Base-by-base conservation (phyloP, 2,329 filamentous ascomycete species). In the Paraconiothyrium sp. region DNA sequence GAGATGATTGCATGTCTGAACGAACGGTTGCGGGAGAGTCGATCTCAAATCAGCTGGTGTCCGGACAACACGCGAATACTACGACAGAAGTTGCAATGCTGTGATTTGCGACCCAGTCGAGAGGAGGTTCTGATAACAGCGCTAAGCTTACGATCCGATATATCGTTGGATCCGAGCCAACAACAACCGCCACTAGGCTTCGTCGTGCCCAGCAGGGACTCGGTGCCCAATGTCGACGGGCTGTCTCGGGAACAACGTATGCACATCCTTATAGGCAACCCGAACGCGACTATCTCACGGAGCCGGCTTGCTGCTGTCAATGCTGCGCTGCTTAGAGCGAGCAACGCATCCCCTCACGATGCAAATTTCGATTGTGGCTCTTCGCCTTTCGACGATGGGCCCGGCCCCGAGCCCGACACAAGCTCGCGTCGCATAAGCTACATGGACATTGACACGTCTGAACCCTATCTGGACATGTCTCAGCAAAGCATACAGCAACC, bases 31-130 rank as follows among this genome's bases (percentile, higher is more conserved):
- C 65, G 70, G 49, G 74, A 76, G 35, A 73, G 66, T 46, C 70
- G 76, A n/a, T 76, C 75, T 16, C 74, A 77, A n/a, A 76, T 78
- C 57, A 74, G 69, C 54, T 78, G 76, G 76, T 74, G 72, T 55
- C 75, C 75, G 1, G 72, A 78, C 58, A 78, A 77, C 59, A 74
- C 76, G 7, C 67, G 76, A 22, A 68, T 73, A 22, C 66, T 78
- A 13, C 67, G 73, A 37, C 76, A 78, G 61, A 78, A 78, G 65
- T 69, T 78, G 5, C 74, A 78, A 58, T 78, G 76, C 60, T 76
- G 75, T 54, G 76, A 78, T 56, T 64, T 78, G 4, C 62, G 75
- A 46, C 75, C 75, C n/a, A 77, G 72, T 57, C 71, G 73, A 47
- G 75, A 78, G 54, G 75, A 78, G 39, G 73, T 78, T 16, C 64